Percentiles rank a stretch among this genome's conserved stretches.
Evolutionary conservation across 2,329 filamentous ascomycete genomes (phyloP).

Genomic region (Trichoderma sp.): DNA sequence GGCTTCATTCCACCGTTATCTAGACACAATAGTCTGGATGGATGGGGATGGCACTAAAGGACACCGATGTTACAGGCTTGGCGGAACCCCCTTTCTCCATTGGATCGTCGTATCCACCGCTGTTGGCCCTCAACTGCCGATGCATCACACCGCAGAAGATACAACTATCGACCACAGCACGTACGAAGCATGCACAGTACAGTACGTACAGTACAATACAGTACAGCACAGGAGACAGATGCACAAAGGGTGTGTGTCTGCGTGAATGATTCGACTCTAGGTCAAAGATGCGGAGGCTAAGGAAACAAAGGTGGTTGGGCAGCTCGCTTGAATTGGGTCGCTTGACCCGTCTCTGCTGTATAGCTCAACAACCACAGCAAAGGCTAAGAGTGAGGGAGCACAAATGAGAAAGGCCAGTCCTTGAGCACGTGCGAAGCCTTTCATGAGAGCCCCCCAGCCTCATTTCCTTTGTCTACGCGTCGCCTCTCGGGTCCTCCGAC

Average conservation of each 20-base stretch:
- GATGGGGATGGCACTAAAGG: neutral
- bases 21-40: neutral
- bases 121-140: slow-evolving; percentile 9
- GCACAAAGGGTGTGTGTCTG: neutral
- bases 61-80: slow-evolving; percentile 9
- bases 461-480: neutral
- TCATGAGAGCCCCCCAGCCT: neutral
- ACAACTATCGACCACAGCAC: neutral
- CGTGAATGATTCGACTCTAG: neutral
- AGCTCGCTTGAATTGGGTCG: neutral
- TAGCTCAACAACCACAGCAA: neutral
- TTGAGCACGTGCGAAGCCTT: neutral
- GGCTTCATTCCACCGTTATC: neutral
- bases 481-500: neutral
- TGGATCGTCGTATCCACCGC: slow-evolving; percentile 3
- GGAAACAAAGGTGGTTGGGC: neutral
- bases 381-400: neutral
- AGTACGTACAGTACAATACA: neutral
- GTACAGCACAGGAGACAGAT: neutral
- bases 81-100: slow-evolving; percentile 1
- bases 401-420: neutral
- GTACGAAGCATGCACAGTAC: neutral
- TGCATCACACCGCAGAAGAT: neutral
- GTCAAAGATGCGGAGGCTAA: neutral
- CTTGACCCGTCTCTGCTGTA: neutral